Percentiles rank a stretch among this genome's conserved stretches.
Evolutionary conservation across 805 yeast genomes (phyloP).

Genomic region (Candida germanica): DNA sequence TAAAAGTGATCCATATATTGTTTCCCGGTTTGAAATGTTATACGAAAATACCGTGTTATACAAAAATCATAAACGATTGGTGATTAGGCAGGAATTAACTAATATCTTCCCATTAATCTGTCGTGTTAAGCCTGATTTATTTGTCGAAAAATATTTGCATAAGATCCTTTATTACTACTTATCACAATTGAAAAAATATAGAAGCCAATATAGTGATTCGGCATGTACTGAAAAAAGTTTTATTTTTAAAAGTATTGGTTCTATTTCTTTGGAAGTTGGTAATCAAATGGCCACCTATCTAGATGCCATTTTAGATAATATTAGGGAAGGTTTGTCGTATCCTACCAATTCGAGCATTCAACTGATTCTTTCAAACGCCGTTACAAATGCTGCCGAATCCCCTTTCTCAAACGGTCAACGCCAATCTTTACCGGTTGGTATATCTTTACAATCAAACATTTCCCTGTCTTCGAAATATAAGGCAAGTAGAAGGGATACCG

Average conservation of each 20-base stretch:
- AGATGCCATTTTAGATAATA: conserved; percentile 80
- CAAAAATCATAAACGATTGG: conserved; percentile 71
- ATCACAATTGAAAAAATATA: conserved; percentile 69
- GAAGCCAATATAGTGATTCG: conserved; percentile 36
- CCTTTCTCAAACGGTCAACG: conserved; percentile 11
- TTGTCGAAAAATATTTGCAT: conserved; percentile 79
- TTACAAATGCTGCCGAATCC: conserved; percentile 21
- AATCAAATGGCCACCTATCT: conserved; percentile 83
- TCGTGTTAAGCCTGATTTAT: conserved; percentile 66
- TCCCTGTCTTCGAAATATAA: conserved; percentile 50
- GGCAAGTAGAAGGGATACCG: conserved; percentile 63
- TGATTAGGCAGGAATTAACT: conserved; percentile 82
- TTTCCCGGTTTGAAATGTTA: conserved; percentile 68
- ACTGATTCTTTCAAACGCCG: conserved; percentile 40
- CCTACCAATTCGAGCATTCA: conserved; percentile 36
- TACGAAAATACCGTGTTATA: conserved; percentile 71
- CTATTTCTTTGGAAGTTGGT: conserved; percentile 74
- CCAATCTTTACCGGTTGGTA: conserved; percentile 14
- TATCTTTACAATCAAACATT: conserved; percentile 25
- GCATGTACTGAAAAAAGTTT: conserved; percentile 62
- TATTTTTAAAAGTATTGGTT: conserved; percentile 78
- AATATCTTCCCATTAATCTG: conserved; percentile 81
- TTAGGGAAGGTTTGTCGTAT: conserved; percentile 68
- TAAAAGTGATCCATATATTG: conserved; percentile 69
- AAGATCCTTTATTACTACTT: conserved; percentile 73